Conservation (phyloP, 495 filamentous ascomycete species). For the Venustampulla echinocandica region DNA sequence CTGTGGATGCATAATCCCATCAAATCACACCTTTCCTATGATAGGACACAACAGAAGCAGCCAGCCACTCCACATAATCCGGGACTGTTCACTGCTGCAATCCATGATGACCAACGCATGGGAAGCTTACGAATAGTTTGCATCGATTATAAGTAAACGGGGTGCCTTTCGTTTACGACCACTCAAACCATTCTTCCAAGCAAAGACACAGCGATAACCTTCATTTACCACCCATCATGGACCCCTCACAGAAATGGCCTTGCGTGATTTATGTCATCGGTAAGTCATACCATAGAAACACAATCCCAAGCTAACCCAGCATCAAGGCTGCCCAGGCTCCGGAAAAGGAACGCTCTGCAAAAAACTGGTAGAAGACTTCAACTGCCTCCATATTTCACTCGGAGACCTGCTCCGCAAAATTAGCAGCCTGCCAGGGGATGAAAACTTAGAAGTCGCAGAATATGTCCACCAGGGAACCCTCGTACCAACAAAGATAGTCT, state of each 20-base stretch:
- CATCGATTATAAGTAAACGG: too few relatives aligned
- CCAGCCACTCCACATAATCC: too few relatives aligned
- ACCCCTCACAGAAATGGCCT: not conserved
- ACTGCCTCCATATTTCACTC: constrained; percentile 7
- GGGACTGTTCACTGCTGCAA: too few relatives aligned
- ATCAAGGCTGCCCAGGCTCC: constrained; percentile 7
- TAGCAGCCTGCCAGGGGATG: not conserved
- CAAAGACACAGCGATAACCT: too few relatives aligned
- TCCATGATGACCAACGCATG: too few relatives aligned
- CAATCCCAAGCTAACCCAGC: not conserved
- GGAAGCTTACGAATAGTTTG: too few relatives aligned
- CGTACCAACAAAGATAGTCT: constrained; percentile 1
- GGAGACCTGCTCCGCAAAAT: constrained; percentile 5
- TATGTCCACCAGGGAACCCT: constrained; percentile 2
- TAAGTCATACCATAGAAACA: not conserved
- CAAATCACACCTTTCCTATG: too few relatives aligned
- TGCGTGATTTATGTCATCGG: not conserved
- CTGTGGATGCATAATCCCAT: too few relatives aligned
- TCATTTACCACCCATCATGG: not conserved
- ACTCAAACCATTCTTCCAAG: too few relatives aligned
- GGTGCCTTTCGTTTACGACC: too few relatives aligned
- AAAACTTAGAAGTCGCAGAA: not conserved
- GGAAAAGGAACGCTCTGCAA: constrained; percentile 7
- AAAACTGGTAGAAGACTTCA: not conserved
- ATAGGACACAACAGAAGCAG: too few relatives aligned